phyloP scores from a whole-genome alignment of 495 filamentous ascomycete genomes.

The Annulohypoxylon nitens region DNA sequence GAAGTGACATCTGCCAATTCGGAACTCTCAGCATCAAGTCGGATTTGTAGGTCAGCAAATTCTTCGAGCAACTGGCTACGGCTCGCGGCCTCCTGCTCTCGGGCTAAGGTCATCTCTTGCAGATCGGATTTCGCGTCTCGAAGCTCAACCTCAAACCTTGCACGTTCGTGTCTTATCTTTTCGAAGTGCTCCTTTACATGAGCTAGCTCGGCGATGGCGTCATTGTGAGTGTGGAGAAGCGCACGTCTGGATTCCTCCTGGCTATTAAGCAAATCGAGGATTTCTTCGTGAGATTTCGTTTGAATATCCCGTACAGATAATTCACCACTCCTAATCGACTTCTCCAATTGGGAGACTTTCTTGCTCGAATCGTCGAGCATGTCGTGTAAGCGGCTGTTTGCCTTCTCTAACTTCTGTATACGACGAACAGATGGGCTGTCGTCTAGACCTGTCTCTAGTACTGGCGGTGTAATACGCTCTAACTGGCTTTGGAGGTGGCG shows the following conservation, averaged over 20 bases:
- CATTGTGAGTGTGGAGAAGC: slow-evolving; percentile 85
- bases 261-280: slow-evolving; percentile 92
- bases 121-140: slow-evolving; percentile 87
- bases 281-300: slow-evolving; percentile 92
- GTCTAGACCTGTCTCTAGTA: slow-evolving; percentile 72
- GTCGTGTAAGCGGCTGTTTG: slow-evolving; percentile 91
- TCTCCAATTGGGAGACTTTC: slow-evolving; percentile 92
- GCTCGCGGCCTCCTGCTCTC: slow-evolving; percentile 87
- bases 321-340: slow-evolving; percentile 87
- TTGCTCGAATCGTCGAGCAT: slow-evolving; percentile 94
- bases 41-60: slow-evolving; percentile 93
- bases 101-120: slow-evolving; percentile 78
- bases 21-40: slow-evolving; percentile 88
- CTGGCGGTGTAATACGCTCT: slow-evolving; percentile 69
- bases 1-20: slow-evolving; percentile 86
- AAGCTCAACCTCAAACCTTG: slow-evolving; percentile 86
- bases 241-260: slow-evolving; percentile 91
- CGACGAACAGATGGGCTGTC: slow-evolving; percentile 87
- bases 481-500: slow-evolving; percentile 92
- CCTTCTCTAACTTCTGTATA: slow-evolving; percentile 91
- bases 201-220: slow-evolving; percentile 83
- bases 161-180: slow-evolving; percentile 81
- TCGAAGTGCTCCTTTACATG: slow-evolving; percentile 90
- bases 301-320: slow-evolving; percentile 92
- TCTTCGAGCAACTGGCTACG: slow-evolving; percentile 91